Percentiles rank a stretch among this genome's conserved stretches.
These are phyloP conservation scores for Lactarius hengduanensis DNA, from an alignment of 768 basidiomycete genomes.

Conservation along the genomic window DNA sequence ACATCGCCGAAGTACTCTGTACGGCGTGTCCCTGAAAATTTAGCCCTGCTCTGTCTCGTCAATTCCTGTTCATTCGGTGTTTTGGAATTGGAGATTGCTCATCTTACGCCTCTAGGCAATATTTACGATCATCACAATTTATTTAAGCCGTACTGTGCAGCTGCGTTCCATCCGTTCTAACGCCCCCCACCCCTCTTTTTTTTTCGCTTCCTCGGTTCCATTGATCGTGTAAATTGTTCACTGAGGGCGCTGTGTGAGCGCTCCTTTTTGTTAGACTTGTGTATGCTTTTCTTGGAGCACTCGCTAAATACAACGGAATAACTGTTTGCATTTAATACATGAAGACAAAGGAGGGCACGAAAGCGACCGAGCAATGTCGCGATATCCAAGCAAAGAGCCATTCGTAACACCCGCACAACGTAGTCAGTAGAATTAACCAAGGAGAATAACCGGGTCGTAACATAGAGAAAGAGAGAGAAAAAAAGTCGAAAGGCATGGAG, in stretches of 20 bases:
- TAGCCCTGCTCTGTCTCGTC: conserved; percentile 4
- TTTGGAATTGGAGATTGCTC: conserved; percentile 19
- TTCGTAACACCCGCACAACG: conserved; percentile 7
- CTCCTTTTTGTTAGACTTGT: not conserved
- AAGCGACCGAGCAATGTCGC: not conserved
- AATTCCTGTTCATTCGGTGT: conserved; percentile 3
- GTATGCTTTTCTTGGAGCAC: conserved; percentile 21
- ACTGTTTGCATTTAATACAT: not conserved
- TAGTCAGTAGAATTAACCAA: conserved; percentile 8
- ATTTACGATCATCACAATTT: conserved; percentile 20
- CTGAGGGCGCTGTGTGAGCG: not conserved
- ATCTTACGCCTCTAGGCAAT: conserved; percentile 22
- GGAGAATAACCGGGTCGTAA: not conserved
- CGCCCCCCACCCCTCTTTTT: not conserved
- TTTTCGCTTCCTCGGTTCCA: not conserved
- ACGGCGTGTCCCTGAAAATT: conserved; percentile 16
- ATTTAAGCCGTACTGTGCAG: conserved; percentile 11
- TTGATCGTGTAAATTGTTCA: conserved; percentile 3
- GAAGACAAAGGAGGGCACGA: not conserved
- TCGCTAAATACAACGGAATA: conserved; percentile 5
- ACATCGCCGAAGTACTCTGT: conserved; percentile 12
- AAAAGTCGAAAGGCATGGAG: not conserved
- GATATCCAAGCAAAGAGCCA: not conserved
- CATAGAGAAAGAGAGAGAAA: no score
- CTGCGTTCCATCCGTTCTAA: not conserved